A percentile compares a stretch with the other conserved stretches of the same genome.
These are phyloP conservation scores for Kodamaea hsintzibuensis DNA, from an alignment of 805 yeast species.

Conservation along the genomic window DNA sequence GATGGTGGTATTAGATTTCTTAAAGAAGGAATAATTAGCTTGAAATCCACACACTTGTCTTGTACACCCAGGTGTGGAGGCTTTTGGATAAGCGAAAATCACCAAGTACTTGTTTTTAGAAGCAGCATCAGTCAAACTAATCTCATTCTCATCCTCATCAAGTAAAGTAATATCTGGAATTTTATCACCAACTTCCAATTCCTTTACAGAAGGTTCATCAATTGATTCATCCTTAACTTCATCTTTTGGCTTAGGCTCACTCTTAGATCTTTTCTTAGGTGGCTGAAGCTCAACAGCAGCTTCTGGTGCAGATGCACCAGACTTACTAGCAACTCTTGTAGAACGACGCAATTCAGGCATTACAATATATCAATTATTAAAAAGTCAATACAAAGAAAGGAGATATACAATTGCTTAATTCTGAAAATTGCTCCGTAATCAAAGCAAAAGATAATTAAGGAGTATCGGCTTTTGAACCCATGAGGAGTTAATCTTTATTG, in stretches of 20 bases:
- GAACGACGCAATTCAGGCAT: constrained; percentile 45
- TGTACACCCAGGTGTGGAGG: constrained; percentile 96
- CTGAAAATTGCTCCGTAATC: background rate
- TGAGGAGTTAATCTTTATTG: background rate
- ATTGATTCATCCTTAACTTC: constrained; percentile 7
- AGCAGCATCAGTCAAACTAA: constrained; percentile 28
- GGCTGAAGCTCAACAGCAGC: constrained; percentile 10
- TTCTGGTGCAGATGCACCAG: background rate
- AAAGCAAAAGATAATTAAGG: background rate
- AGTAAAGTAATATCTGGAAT: constrained; percentile 64
- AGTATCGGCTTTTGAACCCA: background rate
- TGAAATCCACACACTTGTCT: constrained; percentile 91
- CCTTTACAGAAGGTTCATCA: constrained; percentile 13
- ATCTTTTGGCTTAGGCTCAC: constrained; percentile 9
- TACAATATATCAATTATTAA: background rate
- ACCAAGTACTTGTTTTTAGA: constrained; percentile 34
- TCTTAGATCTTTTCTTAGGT: constrained; percentile 10
- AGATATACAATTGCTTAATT: background rate
- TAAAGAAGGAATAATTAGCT: constrained; percentile 56
- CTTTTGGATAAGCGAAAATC: constrained; percentile 78
- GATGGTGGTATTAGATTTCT: constrained; percentile 53
- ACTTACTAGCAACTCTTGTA: constrained; percentile 25
- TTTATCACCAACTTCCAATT: constrained; percentile 55
- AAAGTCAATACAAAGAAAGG: background rate
- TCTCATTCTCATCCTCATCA: constrained; percentile 70